Base-by-base conservation (phyloP, 2,329 filamentous ascomycete species). In the Esteya vermicola region DNA sequence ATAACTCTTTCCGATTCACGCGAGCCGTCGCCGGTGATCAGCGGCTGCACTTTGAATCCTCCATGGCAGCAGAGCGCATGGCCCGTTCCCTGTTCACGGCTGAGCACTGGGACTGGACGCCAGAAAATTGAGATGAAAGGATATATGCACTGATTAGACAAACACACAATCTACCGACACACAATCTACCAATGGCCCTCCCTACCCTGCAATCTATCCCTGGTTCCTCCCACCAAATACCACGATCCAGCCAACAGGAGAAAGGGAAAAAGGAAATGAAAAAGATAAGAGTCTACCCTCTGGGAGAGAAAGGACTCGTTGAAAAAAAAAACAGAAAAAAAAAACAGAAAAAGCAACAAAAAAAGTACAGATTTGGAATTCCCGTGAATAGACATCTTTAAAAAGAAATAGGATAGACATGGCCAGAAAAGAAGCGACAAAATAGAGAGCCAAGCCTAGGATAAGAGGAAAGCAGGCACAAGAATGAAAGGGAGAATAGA, bases 21-120 rank as follows among this genome's bases (percentile, higher is more conserved):
- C 58, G 69, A 34, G 57, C 63, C 1, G 50, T 73, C 34, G 63
- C 66, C 7, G 60, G 58, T 4, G 72, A 74, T 41, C 62, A 67
- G 46, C 59, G 68, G 13, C 49, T 75, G 34, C 60, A 64, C 10
- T 63, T 63, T 33, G 64, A 68, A 43, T 64, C 67, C 13, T 57
- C 59, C 13, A 54, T 75, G 45, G 68, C 64, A 27, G 60, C 61
- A 4, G 68, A 74, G 32, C 60, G 61, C 43, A 61, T 73, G 52
- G 67, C 71, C 0, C 65, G 59, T 43, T 57, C 56, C 8, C 53
- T 78, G 6, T 78, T 78, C 45, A 73, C 68, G 9, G 68, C 72
- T 0, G 57, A 63, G 13, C 59, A 57, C 38, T 78, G 74, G 74
- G 63, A 76, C 47, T 78, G 74, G 74, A 72, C 70, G 13, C 66